phyloP scores from a whole-genome alignment of 768 basidiomycete genomes.

The Serpula lacrymans region DNA sequence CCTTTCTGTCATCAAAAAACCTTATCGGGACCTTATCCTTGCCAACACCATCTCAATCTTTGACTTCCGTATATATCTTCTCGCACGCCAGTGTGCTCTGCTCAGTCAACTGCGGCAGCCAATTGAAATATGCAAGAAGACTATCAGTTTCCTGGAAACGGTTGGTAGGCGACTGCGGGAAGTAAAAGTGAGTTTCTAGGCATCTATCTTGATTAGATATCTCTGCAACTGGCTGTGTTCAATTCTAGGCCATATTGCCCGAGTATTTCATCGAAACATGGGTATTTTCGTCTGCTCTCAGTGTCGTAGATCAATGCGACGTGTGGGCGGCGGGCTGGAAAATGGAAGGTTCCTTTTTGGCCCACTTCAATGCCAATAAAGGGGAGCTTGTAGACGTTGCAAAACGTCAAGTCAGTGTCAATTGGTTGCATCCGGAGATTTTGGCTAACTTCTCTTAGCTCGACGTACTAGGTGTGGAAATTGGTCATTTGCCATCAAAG shows the following conservation, averaged over 20 bases:
- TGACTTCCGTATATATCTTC: slow-evolving; percentile 89
- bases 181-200: slow-evolving; percentile 56
- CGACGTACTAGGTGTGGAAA: slow-evolving; percentile 75
- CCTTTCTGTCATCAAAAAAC: slow-evolving; percentile 75
- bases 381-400: slow-evolving; percentile 92
- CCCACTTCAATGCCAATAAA: slow-evolving; percentile 67
- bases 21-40: slow-evolving; percentile 86
- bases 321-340: slow-evolving; percentile 55
- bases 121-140: slow-evolving; percentile 68
- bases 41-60: slow-evolving; percentile 90
- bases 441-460: slow-evolving; percentile 47
- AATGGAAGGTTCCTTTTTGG: slow-evolving; percentile 44
- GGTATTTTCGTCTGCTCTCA: slow-evolving; percentile 88
- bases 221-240: slow-evolving; percentile 12
- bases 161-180: slow-evolving; percentile 77
- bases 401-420: slow-evolving; percentile 66
- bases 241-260: slow-evolving; percentile 46
- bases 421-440: neutral
- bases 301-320: slow-evolving; percentile 77
- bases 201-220: slow-evolving; percentile 1
- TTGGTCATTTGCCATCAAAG: slow-evolving; percentile 64
- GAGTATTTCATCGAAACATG: slow-evolving; percentile 86
- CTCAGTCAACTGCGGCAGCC: slow-evolving; percentile 67
- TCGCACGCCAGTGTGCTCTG: slow-evolving; percentile 79
- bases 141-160: slow-evolving; percentile 67